These are phyloP conservation scores for Diospyros kaki DNA, from an alignment of 148 eudicot species.

Conservation along the genomic window DNA sequence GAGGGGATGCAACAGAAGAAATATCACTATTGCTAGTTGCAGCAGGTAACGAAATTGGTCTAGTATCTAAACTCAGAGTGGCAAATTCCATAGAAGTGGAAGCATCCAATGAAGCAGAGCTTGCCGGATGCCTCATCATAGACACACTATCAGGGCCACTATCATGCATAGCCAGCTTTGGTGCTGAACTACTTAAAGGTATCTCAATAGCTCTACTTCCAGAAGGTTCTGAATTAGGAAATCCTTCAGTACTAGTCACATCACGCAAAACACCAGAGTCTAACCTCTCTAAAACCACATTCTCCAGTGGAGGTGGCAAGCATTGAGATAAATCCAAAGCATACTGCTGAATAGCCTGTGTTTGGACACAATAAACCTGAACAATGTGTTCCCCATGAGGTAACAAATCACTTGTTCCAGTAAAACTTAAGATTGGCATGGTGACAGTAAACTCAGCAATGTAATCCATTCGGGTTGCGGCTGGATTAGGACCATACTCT, in stretches of 20 bases:
- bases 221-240: constrained; percentile 41
- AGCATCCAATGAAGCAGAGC: constrained; percentile 39
- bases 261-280: constrained; percentile 60
- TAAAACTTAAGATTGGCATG: constrained; percentile 96
- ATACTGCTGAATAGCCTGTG: constrained; percentile 99
- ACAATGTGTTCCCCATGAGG: constrained; percentile 78
- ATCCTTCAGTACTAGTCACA: constrained; percentile 36
- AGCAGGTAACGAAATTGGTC: constrained; percentile 30
- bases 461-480: constrained; percentile 85
- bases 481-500: constrained; percentile 81
- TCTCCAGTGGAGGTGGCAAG: constrained; percentile 76
- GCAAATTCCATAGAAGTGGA: constrained; percentile 31
- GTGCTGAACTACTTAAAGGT: constrained; percentile 40
- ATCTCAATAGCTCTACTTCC: constrained; percentile 51
- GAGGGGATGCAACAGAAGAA: constrained; percentile 51
- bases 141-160: constrained; percentile 39
- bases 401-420: constrained; percentile 76
- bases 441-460: constrained; percentile 95
- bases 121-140: constrained; percentile 36
- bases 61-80: constrained; percentile 41
- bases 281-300: constrained; percentile 48
- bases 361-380: constrained; percentile 96
- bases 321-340: constrained; percentile 92
- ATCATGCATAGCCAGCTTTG: constrained; percentile 28
- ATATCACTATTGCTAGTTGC: constrained; percentile 43